phyloP scores from a whole-genome alignment of 2,329 filamentous ascomycete genomes.

The Phialophora expanda region DNA sequence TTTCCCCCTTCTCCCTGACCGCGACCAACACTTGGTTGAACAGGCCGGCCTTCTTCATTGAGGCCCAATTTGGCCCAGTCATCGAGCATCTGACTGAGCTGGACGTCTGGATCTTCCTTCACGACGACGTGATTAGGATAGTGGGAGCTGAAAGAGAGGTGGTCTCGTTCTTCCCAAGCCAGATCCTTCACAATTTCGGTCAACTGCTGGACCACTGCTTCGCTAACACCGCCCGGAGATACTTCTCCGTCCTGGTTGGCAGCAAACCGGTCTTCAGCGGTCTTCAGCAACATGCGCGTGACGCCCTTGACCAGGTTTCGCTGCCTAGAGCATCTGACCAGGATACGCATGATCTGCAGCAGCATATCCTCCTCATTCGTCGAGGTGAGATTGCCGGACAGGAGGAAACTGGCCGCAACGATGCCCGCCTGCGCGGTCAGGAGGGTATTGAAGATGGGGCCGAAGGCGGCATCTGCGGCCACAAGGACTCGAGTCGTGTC shows the following conservation, averaged over 20 bases:
- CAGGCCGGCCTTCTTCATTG: background rate
- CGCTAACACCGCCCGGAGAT: constrained; percentile 2
- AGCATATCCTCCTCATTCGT: constrained; percentile 22
- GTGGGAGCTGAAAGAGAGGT: constrained; percentile 24
- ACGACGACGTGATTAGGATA: constrained; percentile 25
- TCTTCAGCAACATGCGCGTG: constrained; percentile 28
- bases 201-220: constrained; percentile 17
- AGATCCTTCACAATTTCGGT: constrained; percentile 26
- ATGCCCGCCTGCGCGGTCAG: constrained; percentile 25
- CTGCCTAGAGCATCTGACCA: constrained; percentile 21
- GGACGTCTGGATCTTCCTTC: constrained; percentile 15
- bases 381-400: constrained; percentile 19
- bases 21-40: background rate
- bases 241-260: background rate
- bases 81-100: constrained; percentile 25
- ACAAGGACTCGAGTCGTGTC: constrained; percentile 5
- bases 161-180: constrained; percentile 23
- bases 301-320: constrained; percentile 26
- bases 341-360: constrained; percentile 18
- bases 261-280: constrained; percentile 19
- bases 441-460: constrained; percentile 14
- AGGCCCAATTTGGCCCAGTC: constrained; percentile 20
- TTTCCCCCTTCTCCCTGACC: background rate
- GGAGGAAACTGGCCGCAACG: constrained; percentile 21
- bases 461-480: constrained; percentile 8